phyloP scores from a whole-genome alignment of 306 rosid genomes.

The Acmispon strigosus region DNA sequence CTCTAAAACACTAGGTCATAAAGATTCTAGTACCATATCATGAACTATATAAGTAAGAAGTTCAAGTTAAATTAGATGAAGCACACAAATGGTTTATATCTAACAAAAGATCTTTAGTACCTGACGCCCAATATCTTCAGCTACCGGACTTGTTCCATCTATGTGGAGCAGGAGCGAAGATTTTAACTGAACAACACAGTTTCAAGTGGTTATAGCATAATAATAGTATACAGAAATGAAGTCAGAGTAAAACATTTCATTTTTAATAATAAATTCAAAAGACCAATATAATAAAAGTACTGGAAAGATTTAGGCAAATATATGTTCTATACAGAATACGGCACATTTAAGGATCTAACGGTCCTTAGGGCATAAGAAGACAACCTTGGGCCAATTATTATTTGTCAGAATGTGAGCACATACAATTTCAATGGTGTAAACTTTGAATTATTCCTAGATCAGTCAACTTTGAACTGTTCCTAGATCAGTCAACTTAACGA shows the following conservation, averaged over 20 bases:
- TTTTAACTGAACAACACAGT: slow-evolving; percentile 52
- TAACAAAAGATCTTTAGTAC: slow-evolving; percentile 24
- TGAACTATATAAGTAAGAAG: no score
- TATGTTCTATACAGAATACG: not conserved
- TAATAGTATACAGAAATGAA: not conserved
- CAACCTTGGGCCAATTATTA: not conserved
- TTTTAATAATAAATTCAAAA: not conserved
- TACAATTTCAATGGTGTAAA: not conserved
- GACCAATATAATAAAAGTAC: not conserved
- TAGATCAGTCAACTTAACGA: not conserved
- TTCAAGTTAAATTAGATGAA: no score
- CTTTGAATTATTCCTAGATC: not conserved
- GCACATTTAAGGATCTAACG: not conserved
- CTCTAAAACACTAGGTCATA: no score
- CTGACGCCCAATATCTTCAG: slow-evolving; percentile 98
- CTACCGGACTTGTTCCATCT: slow-evolving; percentile 81
- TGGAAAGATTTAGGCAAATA: not conserved
- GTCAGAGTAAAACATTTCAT: not conserved
- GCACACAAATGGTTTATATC: no score
- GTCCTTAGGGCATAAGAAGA: not conserved
- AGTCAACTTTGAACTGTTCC: not conserved
- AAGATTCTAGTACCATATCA: no score
- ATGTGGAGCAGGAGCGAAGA: slow-evolving; percentile 85
- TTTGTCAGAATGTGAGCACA: not conserved
- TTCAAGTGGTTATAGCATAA: not conserved